Conservation (phyloP, 1,139 yeast species). For the Candida sp. region DNA sequence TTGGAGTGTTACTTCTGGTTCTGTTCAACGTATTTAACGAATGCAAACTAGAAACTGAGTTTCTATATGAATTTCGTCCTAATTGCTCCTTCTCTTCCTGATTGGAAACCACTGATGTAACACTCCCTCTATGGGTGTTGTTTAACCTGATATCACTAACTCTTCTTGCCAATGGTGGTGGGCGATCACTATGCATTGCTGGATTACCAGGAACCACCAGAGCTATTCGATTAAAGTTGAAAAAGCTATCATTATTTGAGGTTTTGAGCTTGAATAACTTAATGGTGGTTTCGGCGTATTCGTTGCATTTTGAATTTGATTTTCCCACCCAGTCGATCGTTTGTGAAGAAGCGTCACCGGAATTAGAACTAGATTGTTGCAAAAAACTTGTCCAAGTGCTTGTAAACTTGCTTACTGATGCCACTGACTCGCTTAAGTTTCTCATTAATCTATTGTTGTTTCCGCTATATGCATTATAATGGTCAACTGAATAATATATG, state of each 20-base stretch:
- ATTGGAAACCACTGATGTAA: conserved; percentile 22
- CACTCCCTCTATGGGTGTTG: conserved; percentile 18
- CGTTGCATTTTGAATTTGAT: conserved; percentile 30
- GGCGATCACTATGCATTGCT: conserved; percentile 51
- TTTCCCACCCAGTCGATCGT: conserved; percentile 19
- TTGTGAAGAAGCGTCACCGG: conserved; percentile 5
- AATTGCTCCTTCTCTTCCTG: conserved; percentile 32
- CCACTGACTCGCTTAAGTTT: conserved; percentile 38
- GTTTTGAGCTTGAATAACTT: conserved; percentile 57
- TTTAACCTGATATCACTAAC: conserved; percentile 41
- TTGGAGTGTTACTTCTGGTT: conserved; percentile 35
- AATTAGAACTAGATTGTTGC: conserved; percentile 8
- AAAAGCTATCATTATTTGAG: conserved; percentile 35
- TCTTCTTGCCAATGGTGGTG: conserved; percentile 46
- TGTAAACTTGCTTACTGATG: conserved; percentile 43
- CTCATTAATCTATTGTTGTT: conserved; percentile 27
- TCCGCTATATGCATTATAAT: conserved; percentile 17
- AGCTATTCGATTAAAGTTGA: conserved; percentile 16
- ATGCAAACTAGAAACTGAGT: conserved; percentile 38
- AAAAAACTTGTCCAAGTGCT: conserved; percentile 35
- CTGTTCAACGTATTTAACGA: conserved; percentile 42
- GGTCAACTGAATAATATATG: conserved; percentile 48
- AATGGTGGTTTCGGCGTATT: conserved; percentile 67
- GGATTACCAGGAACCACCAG: conserved; percentile 28
- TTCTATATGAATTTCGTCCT: conserved; percentile 16